A percentile compares a stretch with the other conserved stretches of the same genome.
Evolutionary conservation across 1,139 yeast species (phyloP).

Genomic region (Schwanniomyces etchellsii): DNA sequence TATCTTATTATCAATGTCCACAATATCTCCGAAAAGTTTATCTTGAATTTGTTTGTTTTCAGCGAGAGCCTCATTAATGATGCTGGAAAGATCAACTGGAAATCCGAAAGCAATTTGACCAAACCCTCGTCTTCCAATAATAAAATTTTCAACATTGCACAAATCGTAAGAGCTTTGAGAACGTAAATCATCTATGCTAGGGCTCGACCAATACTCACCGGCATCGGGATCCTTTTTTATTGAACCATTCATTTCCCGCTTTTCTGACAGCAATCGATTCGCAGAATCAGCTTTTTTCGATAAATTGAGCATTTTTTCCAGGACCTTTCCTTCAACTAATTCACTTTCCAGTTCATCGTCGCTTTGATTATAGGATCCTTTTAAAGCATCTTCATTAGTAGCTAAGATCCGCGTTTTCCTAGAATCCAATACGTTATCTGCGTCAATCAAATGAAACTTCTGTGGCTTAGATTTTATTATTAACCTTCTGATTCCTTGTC

Average conservation of each 20-base stretch:
- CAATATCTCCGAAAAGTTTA: constrained; percentile 51
- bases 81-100: constrained; percentile 65
- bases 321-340: constrained; percentile 2
- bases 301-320: constrained; percentile 4
- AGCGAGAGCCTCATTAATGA: constrained; percentile 2
- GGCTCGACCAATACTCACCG: constrained; percentile 67
- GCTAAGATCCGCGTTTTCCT: constrained; percentile 24
- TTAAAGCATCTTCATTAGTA: constrained; percentile 12
- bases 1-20: constrained; percentile 50
- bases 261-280: constrained; percentile 1
- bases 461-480: constrained; percentile 38
- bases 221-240: too few species aligned
- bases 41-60: constrained; percentile 18
- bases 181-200: constrained; percentile 53
- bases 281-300: too few species aligned
- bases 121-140: constrained; percentile 67
- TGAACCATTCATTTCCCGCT: constrained; percentile 3
- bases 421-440: constrained; percentile 34
- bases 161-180: constrained; percentile 46
- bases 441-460: constrained; percentile 39
- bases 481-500: constrained; percentile 26
- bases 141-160: constrained; percentile 56
- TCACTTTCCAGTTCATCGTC: constrained; percentile 11
- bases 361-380: constrained; percentile 2
- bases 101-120: constrained; percentile 71